These are phyloP conservation scores for Phaseolus lunatus DNA, from an alignment of 306 rosid species.

Conservation along the genomic window DNA sequence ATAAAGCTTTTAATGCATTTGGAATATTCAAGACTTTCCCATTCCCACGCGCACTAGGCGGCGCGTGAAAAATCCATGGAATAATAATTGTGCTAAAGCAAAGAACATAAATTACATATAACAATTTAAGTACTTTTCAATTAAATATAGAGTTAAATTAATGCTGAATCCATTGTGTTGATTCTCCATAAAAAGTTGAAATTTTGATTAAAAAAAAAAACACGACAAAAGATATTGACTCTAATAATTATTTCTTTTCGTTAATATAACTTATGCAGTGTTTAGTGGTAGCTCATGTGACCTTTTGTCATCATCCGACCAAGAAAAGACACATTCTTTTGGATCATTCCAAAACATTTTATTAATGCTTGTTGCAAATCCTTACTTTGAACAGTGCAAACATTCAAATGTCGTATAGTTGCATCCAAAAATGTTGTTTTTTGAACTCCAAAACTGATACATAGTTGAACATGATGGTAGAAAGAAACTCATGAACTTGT, in stretches of 20 bases:
- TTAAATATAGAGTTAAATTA: neutral
- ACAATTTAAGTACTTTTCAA: neutral
- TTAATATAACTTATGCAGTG: neutral
- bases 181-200: neutral
- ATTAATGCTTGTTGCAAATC: neutral
- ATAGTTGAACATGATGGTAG: too few species aligned
- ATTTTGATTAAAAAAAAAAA: neutral
- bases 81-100: neutral
- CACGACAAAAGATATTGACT: neutral
- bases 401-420: neutral
- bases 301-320: neutral
- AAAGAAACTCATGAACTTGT: too few species aligned
- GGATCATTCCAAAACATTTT: neutral
- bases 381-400: neutral
- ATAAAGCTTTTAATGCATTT: neutral
- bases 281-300: constrained; percentile 9
- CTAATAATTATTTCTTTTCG: neutral
- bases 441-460: neutral
- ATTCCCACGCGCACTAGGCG: neutral
- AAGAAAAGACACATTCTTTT: neutral
- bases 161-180: neutral
- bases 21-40: neutral
- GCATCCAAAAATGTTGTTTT: too few species aligned
- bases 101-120: neutral
- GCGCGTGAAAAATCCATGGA: neutral